Conservation (phyloP, 2,329 filamentous ascomycete species). For the Trichoderma sp. region DNA sequence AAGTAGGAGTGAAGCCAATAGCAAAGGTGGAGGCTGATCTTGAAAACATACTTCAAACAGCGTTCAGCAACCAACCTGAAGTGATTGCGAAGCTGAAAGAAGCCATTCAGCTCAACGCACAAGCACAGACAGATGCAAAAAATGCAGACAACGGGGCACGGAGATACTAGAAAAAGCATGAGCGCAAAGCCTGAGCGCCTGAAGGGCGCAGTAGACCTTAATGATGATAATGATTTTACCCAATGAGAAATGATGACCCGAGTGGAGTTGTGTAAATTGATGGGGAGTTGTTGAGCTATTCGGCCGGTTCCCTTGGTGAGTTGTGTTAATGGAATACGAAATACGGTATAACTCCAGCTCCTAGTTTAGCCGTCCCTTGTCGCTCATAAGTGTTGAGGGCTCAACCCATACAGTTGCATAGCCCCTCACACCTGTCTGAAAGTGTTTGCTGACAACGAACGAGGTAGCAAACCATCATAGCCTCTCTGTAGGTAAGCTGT, state of each 20-base stretch:
- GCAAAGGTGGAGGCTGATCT: constrained; percentile 61
- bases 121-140: constrained; percentile 54
- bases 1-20: constrained; percentile 54
- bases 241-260: not conserved
- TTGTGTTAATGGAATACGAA: not conserved
- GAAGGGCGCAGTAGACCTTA: not conserved
- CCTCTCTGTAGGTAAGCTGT: not conserved
- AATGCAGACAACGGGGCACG: constrained; percentile 42
- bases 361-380: not conserved
- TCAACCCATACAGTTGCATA: not conserved
- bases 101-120: constrained; percentile 60
- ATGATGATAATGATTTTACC: not conserved
- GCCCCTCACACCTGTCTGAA: not conserved
- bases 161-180: constrained; percentile 35
- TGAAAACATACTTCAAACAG: constrained; percentile 58
- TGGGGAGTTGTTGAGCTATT: not conserved
- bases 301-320: not conserved
- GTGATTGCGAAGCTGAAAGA: constrained; percentile 64
- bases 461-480: not conserved
- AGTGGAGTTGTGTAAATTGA: not conserved
- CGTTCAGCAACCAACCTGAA: constrained; percentile 63
- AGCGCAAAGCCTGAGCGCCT: not conserved
- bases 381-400: not conserved
- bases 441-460: not conserved
- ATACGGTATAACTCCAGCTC: not conserved